Evolutionary conservation across 2,329 filamentous ascomycete genomes (phyloP).

Genomic region (Thelonectria blattea): DNA sequence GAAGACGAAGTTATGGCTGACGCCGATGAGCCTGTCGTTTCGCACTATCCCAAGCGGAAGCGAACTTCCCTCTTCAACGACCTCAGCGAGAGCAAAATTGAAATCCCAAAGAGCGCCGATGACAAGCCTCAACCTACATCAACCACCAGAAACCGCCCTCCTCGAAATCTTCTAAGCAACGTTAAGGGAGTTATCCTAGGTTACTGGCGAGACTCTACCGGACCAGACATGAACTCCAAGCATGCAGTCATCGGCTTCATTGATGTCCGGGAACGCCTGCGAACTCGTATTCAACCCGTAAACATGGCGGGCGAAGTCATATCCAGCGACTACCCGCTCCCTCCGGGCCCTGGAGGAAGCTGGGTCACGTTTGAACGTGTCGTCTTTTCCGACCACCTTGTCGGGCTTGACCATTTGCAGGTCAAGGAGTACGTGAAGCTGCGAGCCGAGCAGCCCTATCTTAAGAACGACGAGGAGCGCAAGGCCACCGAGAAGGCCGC

Average conservation of each 20-base stretch:
- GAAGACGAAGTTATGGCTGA: conserved; percentile 55
- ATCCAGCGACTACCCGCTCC: conserved; percentile 54
- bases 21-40: conserved; percentile 44
- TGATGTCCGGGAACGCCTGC: conserved; percentile 64
- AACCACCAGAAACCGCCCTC: conserved; percentile 37
- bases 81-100: conserved; percentile 55
- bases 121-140: conserved; percentile 35
- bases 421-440: conserved; percentile 69
- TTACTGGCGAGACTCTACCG: conserved; percentile 65
- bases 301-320: conserved; percentile 57
- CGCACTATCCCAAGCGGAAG: conserved; percentile 62
- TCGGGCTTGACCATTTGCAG: conserved; percentile 60
- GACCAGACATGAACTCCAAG: conserved; percentile 55
- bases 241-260: conserved; percentile 69
- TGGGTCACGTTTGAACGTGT: conserved; percentile 69
- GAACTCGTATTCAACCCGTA: conserved; percentile 61
- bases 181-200: conserved; percentile 60
- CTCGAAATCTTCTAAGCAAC: conserved; percentile 39
- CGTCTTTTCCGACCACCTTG: conserved; percentile 63
- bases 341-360: conserved; percentile 65
- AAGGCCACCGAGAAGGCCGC: conserved; percentile 50
- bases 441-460: conserved; percentile 45
- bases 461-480: conserved; percentile 48
- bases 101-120: conserved; percentile 43
- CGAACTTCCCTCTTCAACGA: conserved; percentile 57